Conservation (phyloP, 108 stramenopile species). For the Cyclotella cryptica region DNA sequence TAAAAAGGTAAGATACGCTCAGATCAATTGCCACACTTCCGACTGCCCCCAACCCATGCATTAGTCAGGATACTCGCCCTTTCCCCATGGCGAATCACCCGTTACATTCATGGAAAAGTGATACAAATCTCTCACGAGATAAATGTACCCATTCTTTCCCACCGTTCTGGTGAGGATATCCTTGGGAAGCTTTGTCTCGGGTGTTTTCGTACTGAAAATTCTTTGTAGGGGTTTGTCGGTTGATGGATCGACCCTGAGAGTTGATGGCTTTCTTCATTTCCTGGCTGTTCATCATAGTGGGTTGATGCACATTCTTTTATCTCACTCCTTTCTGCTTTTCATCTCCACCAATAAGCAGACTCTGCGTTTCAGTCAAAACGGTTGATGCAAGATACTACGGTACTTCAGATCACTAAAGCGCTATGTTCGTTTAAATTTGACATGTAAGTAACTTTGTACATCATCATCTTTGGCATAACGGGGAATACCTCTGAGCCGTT, state of each 20-base stretch:
- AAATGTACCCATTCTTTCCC: neutral
- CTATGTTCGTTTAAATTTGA: neutral
- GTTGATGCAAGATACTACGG: neutral
- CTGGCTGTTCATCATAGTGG: slow-evolving; percentile 43
- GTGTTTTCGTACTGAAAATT: slow-evolving; percentile 4
- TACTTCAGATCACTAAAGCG: too few relatives aligned
- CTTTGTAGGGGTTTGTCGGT: slow-evolving; percentile 11
- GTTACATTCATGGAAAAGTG: slow-evolving; percentile 55
- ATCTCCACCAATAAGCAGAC: neutral
- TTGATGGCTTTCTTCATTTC: slow-evolving; percentile 35
- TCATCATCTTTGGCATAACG: neutral
- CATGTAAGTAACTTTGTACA: neutral
- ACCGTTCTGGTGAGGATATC: slow-evolving; percentile 21
- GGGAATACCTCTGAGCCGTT: slow-evolving; percentile 7
- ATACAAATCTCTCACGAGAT: slow-evolving; percentile 18
- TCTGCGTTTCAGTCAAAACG: neutral
- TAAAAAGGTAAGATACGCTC: neutral
- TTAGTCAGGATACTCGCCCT: slow-evolving; percentile 45
- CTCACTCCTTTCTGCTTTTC: neutral
- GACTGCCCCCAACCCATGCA: slow-evolving; percentile 36
- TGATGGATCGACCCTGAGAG: slow-evolving; percentile 55
- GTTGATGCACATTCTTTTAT: slow-evolving; percentile 42
- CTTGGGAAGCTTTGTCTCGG: neutral
- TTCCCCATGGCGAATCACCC: slow-evolving; percentile 39
- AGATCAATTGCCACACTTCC: too few relatives aligned